Conservation (phyloP, 495 filamentous ascomycete genomes). For the Neurospora tetraspora region DNA sequence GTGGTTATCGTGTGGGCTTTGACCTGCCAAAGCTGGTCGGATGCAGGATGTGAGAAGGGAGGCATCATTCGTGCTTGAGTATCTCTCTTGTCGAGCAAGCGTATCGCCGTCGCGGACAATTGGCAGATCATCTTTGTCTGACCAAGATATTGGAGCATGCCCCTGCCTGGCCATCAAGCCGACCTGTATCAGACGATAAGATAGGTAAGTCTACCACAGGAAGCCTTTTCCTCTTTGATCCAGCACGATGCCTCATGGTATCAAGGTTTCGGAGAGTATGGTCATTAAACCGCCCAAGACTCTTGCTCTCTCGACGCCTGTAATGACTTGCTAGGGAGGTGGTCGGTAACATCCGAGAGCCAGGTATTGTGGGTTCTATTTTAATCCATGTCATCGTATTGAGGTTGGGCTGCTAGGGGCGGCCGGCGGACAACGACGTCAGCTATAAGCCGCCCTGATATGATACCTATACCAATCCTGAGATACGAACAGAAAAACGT, state of each 20-base stretch:
- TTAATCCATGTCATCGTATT: neutral
- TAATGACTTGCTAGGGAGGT: neutral
- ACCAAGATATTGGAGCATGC: neutral
- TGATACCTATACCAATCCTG: neutral
- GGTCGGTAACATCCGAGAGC: neutral
- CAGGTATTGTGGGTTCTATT: neutral
- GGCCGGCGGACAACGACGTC: neutral
- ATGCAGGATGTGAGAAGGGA: neutral
- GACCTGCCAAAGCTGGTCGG: neutral
- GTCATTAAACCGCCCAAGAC: neutral
- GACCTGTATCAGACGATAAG: neutral
- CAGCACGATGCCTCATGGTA: neutral
- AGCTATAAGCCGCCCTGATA: neutral
- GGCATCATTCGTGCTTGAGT: neutral
- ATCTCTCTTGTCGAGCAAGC: neutral
- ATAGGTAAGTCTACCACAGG: no score
- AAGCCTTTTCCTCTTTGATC: neutral
- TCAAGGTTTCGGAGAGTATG: neutral
- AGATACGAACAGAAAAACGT: neutral
- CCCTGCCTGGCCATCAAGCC: neutral
- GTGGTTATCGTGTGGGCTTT: neutral
- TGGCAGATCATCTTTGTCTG: neutral
- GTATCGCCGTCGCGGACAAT: neutral
- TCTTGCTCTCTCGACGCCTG: neutral
- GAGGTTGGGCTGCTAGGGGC: neutral